phyloP scores from a whole-genome alignment of 192 early-diverging fungal species.

The Coemansia aciculifera region DNA sequence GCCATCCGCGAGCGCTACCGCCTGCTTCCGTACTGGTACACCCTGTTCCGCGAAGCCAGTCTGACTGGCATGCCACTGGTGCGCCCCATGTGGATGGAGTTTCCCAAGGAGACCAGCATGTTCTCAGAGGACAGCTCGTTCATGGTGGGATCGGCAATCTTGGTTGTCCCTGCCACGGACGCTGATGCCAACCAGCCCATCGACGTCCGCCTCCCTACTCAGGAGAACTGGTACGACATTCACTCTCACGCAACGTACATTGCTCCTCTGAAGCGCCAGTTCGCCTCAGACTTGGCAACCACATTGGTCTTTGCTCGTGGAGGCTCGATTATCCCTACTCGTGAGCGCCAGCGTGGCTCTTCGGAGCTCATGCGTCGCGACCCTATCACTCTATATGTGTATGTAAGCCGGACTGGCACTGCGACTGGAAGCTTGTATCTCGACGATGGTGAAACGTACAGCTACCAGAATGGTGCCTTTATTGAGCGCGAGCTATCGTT shows the following conservation, averaged over 20 bases:
- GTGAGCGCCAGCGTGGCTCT: conserved; percentile 82
- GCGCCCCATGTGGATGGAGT: conserved; percentile 86
- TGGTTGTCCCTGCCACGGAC: conserved; percentile 71
- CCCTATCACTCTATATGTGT: conserved; percentile 89
- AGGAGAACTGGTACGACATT: conserved; percentile 63
- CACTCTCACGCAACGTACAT: conserved; percentile 45
- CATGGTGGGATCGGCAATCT: conserved; percentile 82
- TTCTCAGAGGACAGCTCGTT: conserved; percentile 85
- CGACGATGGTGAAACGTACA: conserved; percentile 88
- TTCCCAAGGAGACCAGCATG: conserved; percentile 74
- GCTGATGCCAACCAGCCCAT: conserved; percentile 39
- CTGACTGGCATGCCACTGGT: conserved; percentile 79
- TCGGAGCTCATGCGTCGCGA: conserved; percentile 79
- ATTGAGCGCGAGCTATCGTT: conserved; percentile 54
- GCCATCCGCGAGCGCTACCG: conserved; percentile 83
- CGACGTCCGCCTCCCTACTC: conserved; percentile 71
- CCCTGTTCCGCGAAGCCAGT: conserved; percentile 80
- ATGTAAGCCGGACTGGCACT: conserved; percentile 64
- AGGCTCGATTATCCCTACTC: conserved; percentile 83
- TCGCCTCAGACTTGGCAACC: conserved; percentile 63
- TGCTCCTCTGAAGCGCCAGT: conserved; percentile 57
- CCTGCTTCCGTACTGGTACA: conserved; percentile 90
- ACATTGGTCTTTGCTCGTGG: conserved; percentile 89
- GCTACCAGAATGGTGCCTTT: conserved; percentile 68
- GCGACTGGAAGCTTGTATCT: conserved; percentile 82